Evolutionary conservation across 2,329 filamentous ascomycete species (phyloP).

Genomic region (Fonsecaea pedrosoi): DNA sequence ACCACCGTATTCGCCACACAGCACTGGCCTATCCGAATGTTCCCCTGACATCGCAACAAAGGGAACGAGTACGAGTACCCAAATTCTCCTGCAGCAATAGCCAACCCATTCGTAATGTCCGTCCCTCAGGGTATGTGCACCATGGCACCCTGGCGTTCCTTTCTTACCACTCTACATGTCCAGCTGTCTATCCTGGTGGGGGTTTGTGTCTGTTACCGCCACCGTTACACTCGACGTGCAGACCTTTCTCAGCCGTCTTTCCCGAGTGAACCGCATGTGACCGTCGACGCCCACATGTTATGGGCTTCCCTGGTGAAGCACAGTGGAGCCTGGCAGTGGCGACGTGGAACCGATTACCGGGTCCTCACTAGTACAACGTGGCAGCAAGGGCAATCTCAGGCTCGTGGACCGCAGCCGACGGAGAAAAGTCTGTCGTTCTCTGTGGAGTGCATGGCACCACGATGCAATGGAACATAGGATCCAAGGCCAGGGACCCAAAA

Average conservation of each 20-base stretch:
- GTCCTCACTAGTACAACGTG: slow-evolving; percentile 1
- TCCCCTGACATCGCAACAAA: too few species aligned
- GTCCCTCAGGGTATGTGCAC: neutral
- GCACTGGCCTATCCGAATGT: slow-evolving; percentile 7
- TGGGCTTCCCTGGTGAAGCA: neutral
- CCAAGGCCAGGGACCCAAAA: neutral
- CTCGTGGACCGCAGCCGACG: neutral
- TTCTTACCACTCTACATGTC: neutral
- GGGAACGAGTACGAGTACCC: neutral
- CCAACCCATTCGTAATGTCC: neutral
- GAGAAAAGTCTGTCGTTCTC: neutral
- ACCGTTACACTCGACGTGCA: neutral
- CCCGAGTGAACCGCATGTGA: slow-evolving; percentile 2
- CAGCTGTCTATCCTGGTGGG: neutral
- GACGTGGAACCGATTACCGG: neutral
- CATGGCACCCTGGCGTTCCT: neutral
- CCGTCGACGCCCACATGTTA: neutral
- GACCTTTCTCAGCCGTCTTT: neutral
- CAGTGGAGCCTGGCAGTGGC: slow-evolving; percentile 13
- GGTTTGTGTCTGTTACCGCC: neutral
- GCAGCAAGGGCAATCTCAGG: neutral
- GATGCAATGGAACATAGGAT: neutral
- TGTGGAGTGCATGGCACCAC: neutral
- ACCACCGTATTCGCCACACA: slow-evolving; percentile 1
- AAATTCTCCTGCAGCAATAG: neutral